Conservation (phyloP, 148 eudicot species). For the Vaccinium corymbosum region DNA sequence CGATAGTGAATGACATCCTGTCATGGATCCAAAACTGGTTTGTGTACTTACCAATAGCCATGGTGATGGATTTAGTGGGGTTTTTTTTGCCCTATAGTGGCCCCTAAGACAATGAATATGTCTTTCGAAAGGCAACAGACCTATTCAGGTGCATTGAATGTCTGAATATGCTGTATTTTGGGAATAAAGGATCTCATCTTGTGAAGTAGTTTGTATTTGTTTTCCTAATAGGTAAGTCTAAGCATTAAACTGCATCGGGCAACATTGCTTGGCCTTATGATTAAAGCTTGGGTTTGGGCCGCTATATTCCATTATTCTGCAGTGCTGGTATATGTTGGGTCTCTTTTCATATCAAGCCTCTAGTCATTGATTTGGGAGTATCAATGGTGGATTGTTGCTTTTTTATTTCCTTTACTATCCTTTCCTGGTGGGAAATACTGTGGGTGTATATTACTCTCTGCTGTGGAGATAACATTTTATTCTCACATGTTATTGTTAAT, state of each 20-base stretch:
- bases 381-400: background rate
- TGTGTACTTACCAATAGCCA: background rate
- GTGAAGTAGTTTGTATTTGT: background rate
- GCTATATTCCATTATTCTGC: background rate
- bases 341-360: background rate
- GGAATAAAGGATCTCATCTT: background rate
- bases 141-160: background rate
- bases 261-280: background rate
- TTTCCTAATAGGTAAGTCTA: background rate
- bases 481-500: background rate
- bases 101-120: background rate
- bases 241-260: background rate
- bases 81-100: background rate
- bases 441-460: background rate
- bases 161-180: background rate
- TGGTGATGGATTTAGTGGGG: background rate
- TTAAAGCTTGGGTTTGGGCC: slow-evolving; percentile 5
- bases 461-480: background rate
- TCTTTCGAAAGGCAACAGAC: background rate
- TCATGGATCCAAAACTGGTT: background rate
- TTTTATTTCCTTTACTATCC: slow-evolving; percentile 6
- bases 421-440: background rate
- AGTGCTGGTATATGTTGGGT: background rate
- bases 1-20: background rate
- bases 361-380: background rate